phyloP scores from a whole-genome alignment of 208 protist species.

The Kentomonas sorsogonicus region DNA sequence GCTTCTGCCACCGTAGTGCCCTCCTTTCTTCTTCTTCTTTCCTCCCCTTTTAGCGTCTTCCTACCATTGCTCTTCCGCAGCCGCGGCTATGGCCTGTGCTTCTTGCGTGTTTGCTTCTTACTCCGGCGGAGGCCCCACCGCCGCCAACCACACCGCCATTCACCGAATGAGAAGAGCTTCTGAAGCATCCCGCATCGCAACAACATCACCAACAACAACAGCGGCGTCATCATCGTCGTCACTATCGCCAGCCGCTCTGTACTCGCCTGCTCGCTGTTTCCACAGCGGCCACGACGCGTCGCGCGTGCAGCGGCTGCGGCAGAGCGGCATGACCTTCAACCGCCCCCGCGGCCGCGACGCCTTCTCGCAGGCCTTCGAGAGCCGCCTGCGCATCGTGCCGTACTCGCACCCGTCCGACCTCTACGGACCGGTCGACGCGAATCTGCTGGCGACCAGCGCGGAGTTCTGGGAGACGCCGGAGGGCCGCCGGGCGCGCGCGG shows the following conservation, averaged over 20 bases:
- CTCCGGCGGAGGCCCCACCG: no score
- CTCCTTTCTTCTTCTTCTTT: no score
- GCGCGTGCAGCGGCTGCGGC: constrained; percentile 49
- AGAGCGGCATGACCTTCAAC: constrained; percentile 69
- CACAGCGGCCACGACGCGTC: constrained; percentile 69
- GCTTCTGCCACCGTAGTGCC: no score
- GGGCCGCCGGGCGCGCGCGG: no score
- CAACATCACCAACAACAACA: no score
- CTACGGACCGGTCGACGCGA: constrained; percentile 23
- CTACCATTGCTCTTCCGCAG: no score
- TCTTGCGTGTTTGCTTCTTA: no score
- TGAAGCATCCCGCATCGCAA: no score
- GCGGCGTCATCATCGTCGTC: not conserved
- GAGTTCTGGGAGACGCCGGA: not conserved
- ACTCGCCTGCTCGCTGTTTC: constrained; percentile 5
- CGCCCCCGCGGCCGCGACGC: constrained; percentile 70
- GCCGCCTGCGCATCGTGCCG: constrained; percentile 41
- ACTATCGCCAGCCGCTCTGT: not conserved
- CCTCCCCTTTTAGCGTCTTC: no score
- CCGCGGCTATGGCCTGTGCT: no score
- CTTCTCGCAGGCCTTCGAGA: constrained; percentile 69
- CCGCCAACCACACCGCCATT: no score
- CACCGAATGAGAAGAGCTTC: no score
- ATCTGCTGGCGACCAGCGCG: not conserved
- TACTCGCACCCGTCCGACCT: constrained; percentile 22